A percentile compares a stretch with the other conserved stretches of the same genome.
These are phyloP conservation scores for Pharus latifolius DNA, from an alignment of 176 grass and related monocot species.

Conservation along the genomic window DNA sequence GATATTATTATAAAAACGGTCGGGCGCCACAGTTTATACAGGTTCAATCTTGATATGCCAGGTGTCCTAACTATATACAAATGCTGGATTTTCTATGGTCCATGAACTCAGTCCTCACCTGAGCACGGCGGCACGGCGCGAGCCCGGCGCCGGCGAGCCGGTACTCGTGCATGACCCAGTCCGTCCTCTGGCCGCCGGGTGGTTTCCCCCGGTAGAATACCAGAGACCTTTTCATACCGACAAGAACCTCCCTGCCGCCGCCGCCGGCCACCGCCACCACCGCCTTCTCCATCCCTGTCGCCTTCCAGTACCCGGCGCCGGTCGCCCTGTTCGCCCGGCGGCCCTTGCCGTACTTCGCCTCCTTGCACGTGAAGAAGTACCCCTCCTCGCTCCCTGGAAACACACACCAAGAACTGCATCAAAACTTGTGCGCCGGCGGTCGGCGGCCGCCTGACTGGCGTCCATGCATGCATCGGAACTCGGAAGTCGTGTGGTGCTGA, in stretches of 20 bases:
- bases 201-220: slow-evolving; percentile 60
- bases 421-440: background rate
- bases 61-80: too few species aligned
- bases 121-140: slow-evolving; percentile 14
- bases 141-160: slow-evolving; percentile 39
- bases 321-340: slow-evolving; percentile 46
- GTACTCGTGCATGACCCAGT: slow-evolving; percentile 84
- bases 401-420: too few species aligned
- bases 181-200: slow-evolving; percentile 34
- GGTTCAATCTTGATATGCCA: too few species aligned
- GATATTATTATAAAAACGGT: too few species aligned
- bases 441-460: too few species aligned
- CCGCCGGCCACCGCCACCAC: background rate
- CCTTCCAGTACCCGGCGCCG: slow-evolving; percentile 62
- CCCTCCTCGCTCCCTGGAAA: slow-evolving; percentile 36
- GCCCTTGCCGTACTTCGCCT: slow-evolving; percentile 61
- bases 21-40: too few species aligned
- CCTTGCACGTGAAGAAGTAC: slow-evolving; percentile 66
- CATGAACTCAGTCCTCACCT: too few species aligned
- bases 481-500: background rate
- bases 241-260: slow-evolving; percentile 22
- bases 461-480: too few species aligned
- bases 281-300: slow-evolving; percentile 59
- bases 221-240: slow-evolving; percentile 53
- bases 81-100: too few species aligned